These are phyloP conservation scores for Solanum stenotomum DNA, from an alignment of 257 asterid species.

Conservation along the genomic window DNA sequence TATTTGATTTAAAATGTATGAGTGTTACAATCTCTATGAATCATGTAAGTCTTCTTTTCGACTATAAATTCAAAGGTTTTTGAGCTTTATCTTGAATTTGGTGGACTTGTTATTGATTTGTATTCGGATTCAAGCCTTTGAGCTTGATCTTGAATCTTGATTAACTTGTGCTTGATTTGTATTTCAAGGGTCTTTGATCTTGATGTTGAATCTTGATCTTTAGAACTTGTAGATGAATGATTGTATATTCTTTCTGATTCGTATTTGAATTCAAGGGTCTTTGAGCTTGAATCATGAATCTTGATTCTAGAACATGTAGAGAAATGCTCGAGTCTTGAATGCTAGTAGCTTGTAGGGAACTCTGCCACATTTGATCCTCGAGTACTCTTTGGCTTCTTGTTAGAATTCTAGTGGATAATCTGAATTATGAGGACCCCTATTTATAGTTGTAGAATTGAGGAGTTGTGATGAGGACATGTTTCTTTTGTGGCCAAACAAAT, in stretches of 20 bases:
- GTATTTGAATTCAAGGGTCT: background rate
- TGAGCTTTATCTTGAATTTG: too few relatives aligned
- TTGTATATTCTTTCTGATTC: background rate
- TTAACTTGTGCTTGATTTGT: background rate
- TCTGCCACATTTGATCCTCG: background rate
- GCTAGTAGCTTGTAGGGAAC: background rate
- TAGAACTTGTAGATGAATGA: background rate
- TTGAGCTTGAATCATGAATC: background rate
- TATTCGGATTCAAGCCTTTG: background rate
- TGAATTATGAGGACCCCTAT: background rate
- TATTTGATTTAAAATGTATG: too few relatives aligned
- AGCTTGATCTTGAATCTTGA: background rate
- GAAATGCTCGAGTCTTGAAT: background rate
- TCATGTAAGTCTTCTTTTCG: too few relatives aligned
- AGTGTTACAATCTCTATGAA: too few relatives aligned
- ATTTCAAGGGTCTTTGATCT: background rate
- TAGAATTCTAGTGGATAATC: background rate
- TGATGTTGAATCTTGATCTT: too few relatives aligned
- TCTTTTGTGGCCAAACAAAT: too few relatives aligned
- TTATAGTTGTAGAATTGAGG: background rate
- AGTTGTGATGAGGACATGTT: background rate
- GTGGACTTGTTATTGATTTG: background rate
- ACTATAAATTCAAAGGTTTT: too few relatives aligned
- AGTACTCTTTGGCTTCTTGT: background rate
- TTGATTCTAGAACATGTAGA: background rate